phyloP scores from a whole-genome alignment of 306 rosid species.

The Quercus wislizeni region DNA sequence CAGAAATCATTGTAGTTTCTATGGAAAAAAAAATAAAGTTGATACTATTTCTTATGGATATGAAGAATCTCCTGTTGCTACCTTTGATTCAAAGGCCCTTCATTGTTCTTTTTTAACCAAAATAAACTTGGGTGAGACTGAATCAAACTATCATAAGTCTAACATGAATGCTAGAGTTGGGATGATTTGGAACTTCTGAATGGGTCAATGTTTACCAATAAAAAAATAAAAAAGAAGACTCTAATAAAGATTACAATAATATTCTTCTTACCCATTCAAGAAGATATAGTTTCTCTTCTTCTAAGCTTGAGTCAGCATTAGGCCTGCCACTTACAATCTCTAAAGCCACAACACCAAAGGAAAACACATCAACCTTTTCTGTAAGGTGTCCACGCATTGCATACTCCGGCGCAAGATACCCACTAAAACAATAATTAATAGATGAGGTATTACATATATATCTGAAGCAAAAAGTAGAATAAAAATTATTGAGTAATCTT shows the following conservation, averaged over 20 bases:
- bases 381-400: slow-evolving; percentile 94
- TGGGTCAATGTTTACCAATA: background rate
- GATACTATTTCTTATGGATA: background rate
- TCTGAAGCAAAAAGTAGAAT: background rate
- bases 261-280: slow-evolving; percentile 66
- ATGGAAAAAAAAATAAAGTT: background rate
- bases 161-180: background rate
- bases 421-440: slow-evolving; percentile 40
- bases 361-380: slow-evolving; percentile 81
- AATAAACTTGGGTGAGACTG: background rate
- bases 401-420: slow-evolving; percentile 88
- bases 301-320: slow-evolving; percentile 58
- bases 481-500: slow-evolving; percentile 21
- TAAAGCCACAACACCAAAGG: slow-evolving; percentile 83
- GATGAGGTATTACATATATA: background rate
- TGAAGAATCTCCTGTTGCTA: background rate
- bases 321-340: slow-evolving; percentile 79
- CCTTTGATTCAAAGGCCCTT: background rate
- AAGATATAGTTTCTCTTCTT: slow-evolving; percentile 62
- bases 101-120: background rate
- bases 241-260: background rate
- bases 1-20: background rate
- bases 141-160: background rate
- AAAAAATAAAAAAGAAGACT: background rate
- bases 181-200: background rate